Evolutionary conservation across 441 rosid genomes (phyloP).

Genomic region (Erysimum pusillum): DNA sequence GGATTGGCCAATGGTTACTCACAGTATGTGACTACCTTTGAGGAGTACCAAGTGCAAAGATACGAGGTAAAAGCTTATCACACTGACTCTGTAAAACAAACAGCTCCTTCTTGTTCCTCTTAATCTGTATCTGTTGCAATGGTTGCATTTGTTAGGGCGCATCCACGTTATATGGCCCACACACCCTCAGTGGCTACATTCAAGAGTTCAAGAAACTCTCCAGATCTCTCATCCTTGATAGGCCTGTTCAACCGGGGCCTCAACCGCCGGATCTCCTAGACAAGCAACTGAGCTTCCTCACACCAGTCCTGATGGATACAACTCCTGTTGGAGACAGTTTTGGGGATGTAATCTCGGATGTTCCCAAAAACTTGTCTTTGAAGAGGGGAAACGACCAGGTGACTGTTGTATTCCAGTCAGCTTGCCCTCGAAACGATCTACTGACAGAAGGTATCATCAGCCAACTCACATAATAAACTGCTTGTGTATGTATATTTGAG

Average conservation of each 20-base stretch:
- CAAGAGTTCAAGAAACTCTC: slow-evolving; percentile 91
- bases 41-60: slow-evolving; percentile 90
- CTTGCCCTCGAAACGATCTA: slow-evolving; percentile 90
- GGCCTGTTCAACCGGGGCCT: slow-evolving; percentile 63
- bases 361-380: slow-evolving; percentile 77
- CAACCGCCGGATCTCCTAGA: slow-evolving; percentile 81
- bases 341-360: slow-evolving; percentile 77
- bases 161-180: slow-evolving; percentile 90
- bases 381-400: slow-evolving; percentile 69
- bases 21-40: slow-evolving; percentile 92
- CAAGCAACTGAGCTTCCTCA: slow-evolving; percentile 80
- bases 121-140: slow-evolving; percentile 28
- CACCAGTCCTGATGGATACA: slow-evolving; percentile 84
- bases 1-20: slow-evolving; percentile 93
- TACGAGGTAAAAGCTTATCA: slow-evolving; percentile 71
- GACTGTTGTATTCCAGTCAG: slow-evolving; percentile 83
- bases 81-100: slow-evolving; percentile 14
- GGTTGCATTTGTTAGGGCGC: slow-evolving; percentile 69
- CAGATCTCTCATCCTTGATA: slow-evolving; percentile 61
- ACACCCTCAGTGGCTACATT: slow-evolving; percentile 86
- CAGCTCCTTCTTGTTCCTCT: slow-evolving; percentile 8
- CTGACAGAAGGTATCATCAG: slow-evolving; percentile 75
- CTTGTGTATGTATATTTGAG: neutral
- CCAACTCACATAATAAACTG: slow-evolving; percentile 4
- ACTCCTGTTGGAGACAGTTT: slow-evolving; percentile 72